Base-by-base conservation (phyloP, 345 rosid species). In the Odontarrhena argentea region DNA sequence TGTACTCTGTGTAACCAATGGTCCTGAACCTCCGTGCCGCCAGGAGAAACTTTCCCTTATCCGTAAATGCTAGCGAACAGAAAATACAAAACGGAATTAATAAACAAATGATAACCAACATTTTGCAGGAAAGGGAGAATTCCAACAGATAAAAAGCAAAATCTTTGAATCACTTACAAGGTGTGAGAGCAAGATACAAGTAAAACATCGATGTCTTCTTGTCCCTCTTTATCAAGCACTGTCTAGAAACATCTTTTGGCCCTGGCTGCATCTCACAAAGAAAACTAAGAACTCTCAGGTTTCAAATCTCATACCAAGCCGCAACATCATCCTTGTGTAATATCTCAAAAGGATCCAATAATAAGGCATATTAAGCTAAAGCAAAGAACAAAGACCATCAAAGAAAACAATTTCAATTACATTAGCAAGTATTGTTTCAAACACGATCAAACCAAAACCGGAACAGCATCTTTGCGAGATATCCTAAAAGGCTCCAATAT, bases 41-140 rank as follows among this genome's bases (percentile, higher is more conserved):
- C 67, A 93, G 84, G 62, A 93, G 96, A 83, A 93, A 86, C 83
- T 93, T 93, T 53, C 94, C 96, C 75, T 83, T 80, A 43, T 93
- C 96, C 34, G 80, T 79, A 28, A 81, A 79, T 66, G 98, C 98
- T 93, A 79, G 43, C 47, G 60, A 38, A 49, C 34, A 71, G 38
- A 65, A 34, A 44, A 35, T 5, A 60, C 36, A 32, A 44, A 65
- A 13, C 22, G 12, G 1, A 25, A 25, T 53, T 5, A 14, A 35
- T 36, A 18, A 18, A 18, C 22, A 18, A 18, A 18, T 18, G 22
- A n/a, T n/a, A 18, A 18, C 22, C 22, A 18, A 18, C 22, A 18
- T 18, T 18, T 18, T 18, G 22, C 22, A 18, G 22, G 22, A 18
- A 18, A 18, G 22, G 22, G 22, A 18, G 22, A 18, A 18, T 18